Evolutionary conservation across 257 asterid species (phyloP), one percentile per base, ranked within the genome.

Genomic region (Mentha longifolia): DNA sequence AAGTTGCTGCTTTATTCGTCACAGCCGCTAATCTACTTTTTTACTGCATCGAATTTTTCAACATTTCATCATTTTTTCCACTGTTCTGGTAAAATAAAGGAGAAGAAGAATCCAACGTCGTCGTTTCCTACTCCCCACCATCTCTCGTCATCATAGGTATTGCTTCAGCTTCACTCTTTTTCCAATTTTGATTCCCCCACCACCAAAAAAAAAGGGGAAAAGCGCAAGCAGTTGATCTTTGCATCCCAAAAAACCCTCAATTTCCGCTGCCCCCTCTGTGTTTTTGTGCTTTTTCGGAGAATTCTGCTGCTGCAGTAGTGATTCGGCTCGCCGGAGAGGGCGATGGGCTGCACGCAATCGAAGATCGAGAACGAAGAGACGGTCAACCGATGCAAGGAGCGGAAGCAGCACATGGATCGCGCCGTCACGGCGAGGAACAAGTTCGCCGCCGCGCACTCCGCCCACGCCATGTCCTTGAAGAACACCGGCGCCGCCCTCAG

Each of bases 401-500:
- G 98, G 14, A 89, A 83, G 83, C 86, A 56, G 61, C 76, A 70
- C 77, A 95, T 95, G 98, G 91, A 89, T 72, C 88, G 86, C 7
- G 95, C 98, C 20, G 97, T 95, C 60, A 79, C 86, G 49, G 79
- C 86, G 14, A 82, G 99, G 14, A 95, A 95, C 84, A 96, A 92
- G 69, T 95, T 95, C 74, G 94, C 99, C 4, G 95, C 98, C 2
- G 98, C 99, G 6, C 98, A 95, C 77, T 86, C 97, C 0, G 84
- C 96, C 51, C 85, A 92, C 71, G 86, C 90, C 65, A 82, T 89
- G 92, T 86, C 97, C 5, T 77, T 95, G 56, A 95, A 92, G 70
- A 89, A 95, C 80, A 81, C 94, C 67, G 99, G 99, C 55, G 98
- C 98, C 33, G 97, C 98, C 46, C 92, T 95, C 62, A 89, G 97